Base-by-base conservation (phyloP, 257 asterid species). In the Fraxinus excelsior region DNA sequence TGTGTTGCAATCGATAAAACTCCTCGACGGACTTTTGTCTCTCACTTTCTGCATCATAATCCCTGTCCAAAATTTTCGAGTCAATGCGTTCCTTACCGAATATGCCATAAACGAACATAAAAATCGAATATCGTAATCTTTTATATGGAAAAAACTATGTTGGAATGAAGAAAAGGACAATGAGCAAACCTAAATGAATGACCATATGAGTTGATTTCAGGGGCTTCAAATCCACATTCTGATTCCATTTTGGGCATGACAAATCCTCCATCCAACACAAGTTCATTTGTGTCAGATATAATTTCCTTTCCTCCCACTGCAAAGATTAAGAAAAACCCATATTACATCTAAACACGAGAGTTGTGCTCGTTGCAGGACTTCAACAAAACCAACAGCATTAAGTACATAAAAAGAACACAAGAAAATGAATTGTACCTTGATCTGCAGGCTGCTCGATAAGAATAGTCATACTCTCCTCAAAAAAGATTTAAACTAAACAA, bases 11-110 rank as follows among this genome's bases (percentile, higher is more conserved):
- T 42, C 93, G 80, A 35, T 92, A 92, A 84, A 88, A 88, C 73
- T 92, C 97, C 74, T 92, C 97, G 13, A 92, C 97, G 0, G 85
- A 76, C 67, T 90, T 90, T 26, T 90, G 94, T 23, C 97, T 87
- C 76, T 86, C 92, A 60, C 74, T 85, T 72, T 90, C 91, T 0
- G 82, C 94, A 67, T 88, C 75, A 28, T 92, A 92, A 70, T 90
- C 90, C 83, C 97, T 92, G 81, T 67, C 7, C 72, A 40, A 73
- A 7, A 1, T 0, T 2, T 6, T 69, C 14, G 16, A 11, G 7
- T 66, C 40, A 35, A n/a, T 0, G 3, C 0, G 5, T 3, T 31
- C 16, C 56, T 19, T 37, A 26, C 6, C 9, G 12, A 38, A 70
- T 46, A 26, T 37, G 49, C 1, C 16, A 12, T 10, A 70, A 1